Conservation (phyloP, 1,139 yeast genomes). For the Ogataea hybrid region DNA sequence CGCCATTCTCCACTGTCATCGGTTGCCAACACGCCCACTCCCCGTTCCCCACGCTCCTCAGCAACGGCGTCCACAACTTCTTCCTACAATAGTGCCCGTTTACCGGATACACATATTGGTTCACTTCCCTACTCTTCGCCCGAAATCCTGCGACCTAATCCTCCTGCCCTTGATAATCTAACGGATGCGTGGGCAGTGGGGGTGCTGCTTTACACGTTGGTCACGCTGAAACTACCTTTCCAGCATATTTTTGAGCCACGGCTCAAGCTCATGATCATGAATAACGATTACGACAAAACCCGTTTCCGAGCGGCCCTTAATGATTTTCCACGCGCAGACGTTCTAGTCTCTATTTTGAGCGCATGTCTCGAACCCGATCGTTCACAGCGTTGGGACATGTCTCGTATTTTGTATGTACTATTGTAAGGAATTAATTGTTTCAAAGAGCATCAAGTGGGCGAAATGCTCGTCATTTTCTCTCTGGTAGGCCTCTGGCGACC, state of each 20-base stretch:
- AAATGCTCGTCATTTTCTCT: slow-evolving; percentile 24
- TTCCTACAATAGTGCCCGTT: slow-evolving; percentile 4
- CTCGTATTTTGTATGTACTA: slow-evolving; percentile 9
- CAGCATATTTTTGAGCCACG: slow-evolving; percentile 80
- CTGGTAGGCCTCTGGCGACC: slow-evolving; percentile 46
- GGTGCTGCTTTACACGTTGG: slow-evolving; percentile 68
- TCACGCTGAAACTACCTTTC: slow-evolving; percentile 76
- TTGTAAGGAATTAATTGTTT: slow-evolving; percentile 38
- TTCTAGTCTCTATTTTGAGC: slow-evolving; percentile 9
- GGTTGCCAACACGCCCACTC: not conserved
- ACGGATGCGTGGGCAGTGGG: slow-evolving; percentile 95
- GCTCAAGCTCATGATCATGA: slow-evolving; percentile 66
- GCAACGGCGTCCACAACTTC: slow-evolving; percentile 7
- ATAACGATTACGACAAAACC: slow-evolving; percentile 57
- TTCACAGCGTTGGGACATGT: slow-evolving; percentile 12
- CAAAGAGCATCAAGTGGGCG: slow-evolving; percentile 50
- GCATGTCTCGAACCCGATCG: slow-evolving; percentile 21
- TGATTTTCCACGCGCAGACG: slow-evolving; percentile 25
- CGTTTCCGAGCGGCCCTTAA: slow-evolving; percentile 40
- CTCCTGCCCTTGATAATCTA: slow-evolving; percentile 61
- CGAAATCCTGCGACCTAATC: slow-evolving; percentile 65
- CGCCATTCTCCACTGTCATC: slow-evolving; percentile 5
- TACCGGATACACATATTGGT: slow-evolving; percentile 72
- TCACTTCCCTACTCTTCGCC: slow-evolving; percentile 94
- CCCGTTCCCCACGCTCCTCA: slow-evolving; percentile 8